These are phyloP conservation scores for Coemansia sp. DNA, from an alignment of 192 early-diverging fungal species.

Conservation along the genomic window DNA sequence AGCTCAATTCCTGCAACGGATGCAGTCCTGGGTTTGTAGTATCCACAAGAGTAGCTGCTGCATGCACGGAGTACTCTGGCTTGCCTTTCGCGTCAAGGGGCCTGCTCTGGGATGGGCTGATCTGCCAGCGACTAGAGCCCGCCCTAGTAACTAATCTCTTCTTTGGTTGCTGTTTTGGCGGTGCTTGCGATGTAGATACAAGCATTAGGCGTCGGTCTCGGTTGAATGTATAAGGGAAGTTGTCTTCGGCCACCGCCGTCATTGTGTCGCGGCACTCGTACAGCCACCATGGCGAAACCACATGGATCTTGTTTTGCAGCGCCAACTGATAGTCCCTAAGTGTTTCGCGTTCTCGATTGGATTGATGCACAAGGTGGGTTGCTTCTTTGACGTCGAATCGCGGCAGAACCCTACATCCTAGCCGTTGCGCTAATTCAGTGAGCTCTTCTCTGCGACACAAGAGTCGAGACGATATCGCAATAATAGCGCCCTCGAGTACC, in stretches of 20 bases:
- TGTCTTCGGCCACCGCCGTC: conserved; percentile 23
- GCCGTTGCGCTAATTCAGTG: conserved; percentile 25
- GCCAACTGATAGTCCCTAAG: conserved; percentile 42
- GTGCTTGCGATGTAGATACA: conserved; percentile 20
- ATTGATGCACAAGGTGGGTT: conserved; percentile 57
- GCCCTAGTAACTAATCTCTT: neutral
- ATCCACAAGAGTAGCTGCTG: neutral
- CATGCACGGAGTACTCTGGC: neutral
- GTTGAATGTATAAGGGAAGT: conserved; percentile 49
- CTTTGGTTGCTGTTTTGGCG: neutral
- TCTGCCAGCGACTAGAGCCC: neutral
- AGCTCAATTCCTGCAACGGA: neutral
- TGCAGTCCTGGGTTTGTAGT: neutral
- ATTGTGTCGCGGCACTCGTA: conserved; percentile 41
- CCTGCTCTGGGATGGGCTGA: neutral
- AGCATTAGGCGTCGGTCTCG: conserved; percentile 42
- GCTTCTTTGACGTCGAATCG: conserved; percentile 33
- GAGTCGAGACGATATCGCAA: conserved; percentile 41
- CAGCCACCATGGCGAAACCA: conserved; percentile 60
- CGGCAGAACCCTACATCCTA: conserved; percentile 41
- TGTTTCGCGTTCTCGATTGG: conserved; percentile 42
- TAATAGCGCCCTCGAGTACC: conserved; percentile 32
- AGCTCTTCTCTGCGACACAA: conserved; percentile 44
- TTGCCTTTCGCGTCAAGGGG: neutral
- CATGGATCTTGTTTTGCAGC: conserved; percentile 14